A percentile compares a stretch with the other conserved stretches of the same genome.
Evolutionary conservation across 2,329 filamentous ascomycete species (phyloP).

Genomic region (Sarocladium strictum): DNA sequence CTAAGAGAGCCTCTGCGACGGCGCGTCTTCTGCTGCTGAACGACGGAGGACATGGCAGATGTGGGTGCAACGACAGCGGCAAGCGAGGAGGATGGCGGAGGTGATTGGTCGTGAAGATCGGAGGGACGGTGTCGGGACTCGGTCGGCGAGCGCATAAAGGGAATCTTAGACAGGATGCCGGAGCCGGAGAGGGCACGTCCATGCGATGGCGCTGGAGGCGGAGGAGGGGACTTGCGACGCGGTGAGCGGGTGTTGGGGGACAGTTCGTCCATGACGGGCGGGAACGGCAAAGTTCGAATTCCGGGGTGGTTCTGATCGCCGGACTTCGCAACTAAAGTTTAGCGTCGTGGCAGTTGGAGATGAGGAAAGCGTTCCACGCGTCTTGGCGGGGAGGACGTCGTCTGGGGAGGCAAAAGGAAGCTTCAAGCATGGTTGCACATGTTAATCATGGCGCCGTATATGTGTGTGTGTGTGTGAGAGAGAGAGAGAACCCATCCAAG

Average conservation of each 20-base stretch:
- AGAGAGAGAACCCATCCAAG: too few relatives aligned
- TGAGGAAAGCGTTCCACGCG: not conserved
- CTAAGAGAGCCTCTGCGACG: conserved; percentile 78
- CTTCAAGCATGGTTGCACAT: not conserved
- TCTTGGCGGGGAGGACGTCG: not conserved
- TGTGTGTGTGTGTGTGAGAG: too few relatives aligned
- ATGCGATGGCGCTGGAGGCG: conserved; percentile 16
- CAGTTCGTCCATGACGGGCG: too few relatives aligned
- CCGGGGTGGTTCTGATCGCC: too few relatives aligned
- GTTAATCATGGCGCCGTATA: too few relatives aligned
- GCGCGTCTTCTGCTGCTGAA: conserved; percentile 43
- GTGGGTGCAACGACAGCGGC: conserved; percentile 23
- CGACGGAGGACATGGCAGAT: conserved; percentile 4
- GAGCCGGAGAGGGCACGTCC: conserved; percentile 51
- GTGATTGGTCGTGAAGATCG: conserved; percentile 20
- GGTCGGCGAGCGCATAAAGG: conserved; percentile 52
- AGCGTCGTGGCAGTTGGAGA: not conserved
- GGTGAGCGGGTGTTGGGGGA: not conserved
- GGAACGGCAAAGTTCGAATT: too few relatives aligned
- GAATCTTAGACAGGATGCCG: conserved; percentile 61
- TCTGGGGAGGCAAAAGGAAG: not conserved
- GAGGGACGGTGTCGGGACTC: conserved; percentile 24
- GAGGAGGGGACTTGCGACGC: conserved; percentile 7
- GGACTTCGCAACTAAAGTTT: not conserved
- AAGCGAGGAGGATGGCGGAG: conserved; percentile 12